Percentiles rank a stretch among this genome's conserved stretches.
Conservation (phyloP, 1,139 yeast genomes). For the Candida sp. region DNA sequence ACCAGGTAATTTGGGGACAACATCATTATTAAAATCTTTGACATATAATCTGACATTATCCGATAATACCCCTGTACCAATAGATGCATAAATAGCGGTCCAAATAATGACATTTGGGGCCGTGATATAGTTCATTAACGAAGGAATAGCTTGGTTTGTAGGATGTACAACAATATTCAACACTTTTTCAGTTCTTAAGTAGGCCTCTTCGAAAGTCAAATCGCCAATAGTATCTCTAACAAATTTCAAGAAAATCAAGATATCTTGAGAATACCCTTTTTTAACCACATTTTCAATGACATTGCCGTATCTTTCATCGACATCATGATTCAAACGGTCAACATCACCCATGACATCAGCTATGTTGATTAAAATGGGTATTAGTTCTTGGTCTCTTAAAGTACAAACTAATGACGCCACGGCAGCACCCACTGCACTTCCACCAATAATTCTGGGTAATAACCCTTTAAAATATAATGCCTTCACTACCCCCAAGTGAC, state of each 20-base stretch:
- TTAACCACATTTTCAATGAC: conserved; percentile 63
- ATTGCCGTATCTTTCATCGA: conserved; percentile 63
- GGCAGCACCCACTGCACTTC: conserved; percentile 92
- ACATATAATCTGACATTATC: conserved; percentile 63
- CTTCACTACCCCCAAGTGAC: conserved; percentile 89
- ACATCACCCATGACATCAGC: conserved; percentile 51
- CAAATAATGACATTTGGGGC: conserved; percentile 92
- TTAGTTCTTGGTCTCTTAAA: conserved; percentile 52
- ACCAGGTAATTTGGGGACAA: conserved; percentile 41
- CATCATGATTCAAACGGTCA: conserved; percentile 48
- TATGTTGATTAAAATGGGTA: conserved; percentile 44
- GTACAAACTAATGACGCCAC: conserved; percentile 86
- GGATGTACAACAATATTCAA: conserved; percentile 90
- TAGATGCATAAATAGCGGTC: conserved; percentile 78
- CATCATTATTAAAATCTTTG: conserved; percentile 61
- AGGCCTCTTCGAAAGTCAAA: conserved; percentile 91
- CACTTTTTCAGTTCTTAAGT: conserved; percentile 76
- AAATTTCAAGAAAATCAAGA: conserved; percentile 71
- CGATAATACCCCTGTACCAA: conserved; percentile 64
- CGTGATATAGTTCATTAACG: conserved; percentile 82
- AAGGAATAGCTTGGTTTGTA: conserved; percentile 67
- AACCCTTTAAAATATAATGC: conserved; percentile 71
- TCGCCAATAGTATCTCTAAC: conserved; percentile 79
- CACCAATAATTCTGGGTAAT: conserved; percentile 84
- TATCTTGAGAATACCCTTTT: conserved; percentile 85